Evolutionary conservation across 139 green algal genomes (phyloP), one percentile per base, ranked within the genome.

Genomic region (Micractinium sp.): DNA sequence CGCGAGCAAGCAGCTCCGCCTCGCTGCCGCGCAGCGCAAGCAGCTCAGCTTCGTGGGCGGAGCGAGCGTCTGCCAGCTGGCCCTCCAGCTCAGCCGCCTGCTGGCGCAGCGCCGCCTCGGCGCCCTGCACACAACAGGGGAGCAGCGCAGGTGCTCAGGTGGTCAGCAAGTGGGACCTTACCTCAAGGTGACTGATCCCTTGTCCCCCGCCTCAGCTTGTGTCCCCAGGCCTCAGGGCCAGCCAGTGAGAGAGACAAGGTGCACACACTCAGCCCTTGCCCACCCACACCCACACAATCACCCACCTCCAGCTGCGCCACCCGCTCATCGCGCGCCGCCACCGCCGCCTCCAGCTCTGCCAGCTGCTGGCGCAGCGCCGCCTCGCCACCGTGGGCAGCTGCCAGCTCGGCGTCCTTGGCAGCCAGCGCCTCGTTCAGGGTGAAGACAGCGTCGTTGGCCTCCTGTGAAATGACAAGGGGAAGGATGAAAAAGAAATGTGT

Each of bases 391-490:
- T 13, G 61, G 23, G 61, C 53, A n/a, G 77, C 77, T 16, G 77
- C 77, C 86, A 90, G 86, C 63, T 84, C 86, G 9, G 29, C 86
- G 29, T 90, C 36, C 36, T 29, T 23, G 36, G 38, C 77, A 22
- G 63, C 86, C 77, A 90, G 77, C 76, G 33, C 31, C 78, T 90
- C 86, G 27, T 61, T 85, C 86, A 90, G 77, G 14, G 23, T 20
- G 41, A 90, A 90, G 7, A 90, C 38, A 0, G 63, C 86, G 7
- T 90, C 78, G 31, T 90, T 90, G 77, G 86, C 86, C 39, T 90
- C 86, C 86, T 90, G 86, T 76, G 31, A 36, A n/a, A 31, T 41
- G 38, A 13, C 18, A 38, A 13, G 2, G 67, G 71, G 71, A 56
- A n/a, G 47, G 5, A 9, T 56, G 47, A 5, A 56, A 56, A 9